A percentile compares a stretch with the other conserved stretches of the same genome.
Evolutionary conservation across 1,284 basidiomycete species (phyloP).

Genomic region (Irpex sp.): DNA sequence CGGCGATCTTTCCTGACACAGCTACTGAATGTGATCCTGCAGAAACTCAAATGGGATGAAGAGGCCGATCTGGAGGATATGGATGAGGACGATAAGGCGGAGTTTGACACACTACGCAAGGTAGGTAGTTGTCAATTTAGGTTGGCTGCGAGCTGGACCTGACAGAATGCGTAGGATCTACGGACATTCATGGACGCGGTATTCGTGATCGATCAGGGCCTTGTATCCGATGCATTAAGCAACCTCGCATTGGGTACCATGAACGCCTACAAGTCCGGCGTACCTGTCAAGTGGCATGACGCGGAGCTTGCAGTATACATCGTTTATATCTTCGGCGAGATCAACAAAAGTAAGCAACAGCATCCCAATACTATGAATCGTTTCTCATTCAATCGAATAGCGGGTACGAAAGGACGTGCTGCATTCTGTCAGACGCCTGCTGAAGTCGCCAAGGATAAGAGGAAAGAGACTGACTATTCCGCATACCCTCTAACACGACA

Average conservation of each 20-base stretch:
- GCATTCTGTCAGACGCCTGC: slow-evolving; percentile 72
- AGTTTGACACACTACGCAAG: slow-evolving; percentile 86
- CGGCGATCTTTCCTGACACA: slow-evolving; percentile 82
- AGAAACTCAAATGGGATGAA: slow-evolving; percentile 92
- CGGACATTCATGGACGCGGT: slow-evolving; percentile 82
- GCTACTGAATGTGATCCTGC: slow-evolving; percentile 77
- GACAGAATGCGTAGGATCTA: slow-evolving; percentile 54
- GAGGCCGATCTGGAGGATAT: slow-evolving; percentile 78
- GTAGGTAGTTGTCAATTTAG: slow-evolving; percentile 34
- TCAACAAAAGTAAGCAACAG: slow-evolving; percentile 65
- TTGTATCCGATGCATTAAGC: slow-evolving; percentile 73
- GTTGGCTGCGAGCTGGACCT: slow-evolving; percentile 1
- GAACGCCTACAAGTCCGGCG: slow-evolving; percentile 58
- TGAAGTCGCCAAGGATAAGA: slow-evolving; percentile 59
- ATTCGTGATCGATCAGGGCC: slow-evolving; percentile 75
- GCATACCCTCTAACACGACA: slow-evolving; percentile 86
- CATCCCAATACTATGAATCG: not conserved
- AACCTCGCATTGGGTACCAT: slow-evolving; percentile 75
- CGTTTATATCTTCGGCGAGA: slow-evolving; percentile 92
- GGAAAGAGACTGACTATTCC: slow-evolving; percentile 74
- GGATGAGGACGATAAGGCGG: slow-evolving; percentile 86
- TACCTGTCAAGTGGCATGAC: slow-evolving; percentile 84
- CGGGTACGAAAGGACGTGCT: slow-evolving; percentile 68
- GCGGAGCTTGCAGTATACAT: slow-evolving; percentile 92
- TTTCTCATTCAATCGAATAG: slow-evolving; percentile 29